phyloP scores from a whole-genome alignment of 306 rosid species.

The Arachis hypogaea region DNA sequence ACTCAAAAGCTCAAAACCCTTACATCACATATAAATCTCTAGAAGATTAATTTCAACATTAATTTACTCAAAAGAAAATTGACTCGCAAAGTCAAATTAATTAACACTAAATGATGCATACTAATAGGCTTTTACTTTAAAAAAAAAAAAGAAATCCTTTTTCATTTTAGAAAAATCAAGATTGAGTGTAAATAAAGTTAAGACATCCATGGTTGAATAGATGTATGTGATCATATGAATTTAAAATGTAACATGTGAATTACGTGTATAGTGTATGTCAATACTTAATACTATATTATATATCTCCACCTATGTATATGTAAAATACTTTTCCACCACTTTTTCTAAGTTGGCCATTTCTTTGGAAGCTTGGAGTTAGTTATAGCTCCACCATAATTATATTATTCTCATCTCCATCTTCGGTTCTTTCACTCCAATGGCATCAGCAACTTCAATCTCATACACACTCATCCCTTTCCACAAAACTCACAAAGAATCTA shows the following conservation, averaged over 20 bases:
- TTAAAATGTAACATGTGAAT: neutral
- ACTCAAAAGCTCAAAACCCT: too few species aligned
- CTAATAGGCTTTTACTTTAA: too few species aligned
- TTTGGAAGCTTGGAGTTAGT: neutral
- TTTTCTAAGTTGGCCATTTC: neutral
- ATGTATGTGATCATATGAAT: neutral
- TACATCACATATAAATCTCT: neutral
- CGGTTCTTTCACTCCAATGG: conserved; percentile 36
- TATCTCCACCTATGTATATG: neutral
- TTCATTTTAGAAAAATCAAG: neutral
- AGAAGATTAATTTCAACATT: neutral
- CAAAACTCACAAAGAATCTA: neutral
- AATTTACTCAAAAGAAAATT: neutral
- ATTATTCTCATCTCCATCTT: neutral
- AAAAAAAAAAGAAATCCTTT: too few species aligned
- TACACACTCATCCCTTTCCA: conserved; percentile 32
- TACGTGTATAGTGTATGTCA: neutral
- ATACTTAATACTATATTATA: neutral
- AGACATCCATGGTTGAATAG: neutral
- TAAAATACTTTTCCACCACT: neutral
- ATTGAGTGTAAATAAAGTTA: neutral
- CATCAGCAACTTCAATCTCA: conserved; percentile 50
- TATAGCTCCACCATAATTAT: too few species aligned
- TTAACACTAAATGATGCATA: neutral
- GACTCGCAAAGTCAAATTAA: neutral